phyloP scores from a whole-genome alignment of 306 rosid genomes.

The Corylus americana region DNA sequence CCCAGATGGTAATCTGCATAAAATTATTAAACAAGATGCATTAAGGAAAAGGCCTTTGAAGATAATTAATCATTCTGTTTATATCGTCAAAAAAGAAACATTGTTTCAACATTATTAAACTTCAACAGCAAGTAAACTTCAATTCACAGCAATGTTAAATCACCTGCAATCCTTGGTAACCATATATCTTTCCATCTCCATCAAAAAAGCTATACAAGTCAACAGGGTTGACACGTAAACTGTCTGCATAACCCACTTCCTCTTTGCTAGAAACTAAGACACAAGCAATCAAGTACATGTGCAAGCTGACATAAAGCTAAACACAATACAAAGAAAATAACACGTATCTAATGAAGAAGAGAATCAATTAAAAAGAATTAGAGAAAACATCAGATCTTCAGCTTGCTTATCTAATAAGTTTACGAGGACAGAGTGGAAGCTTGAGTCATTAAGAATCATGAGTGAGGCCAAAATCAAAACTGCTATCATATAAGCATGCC shows the following conservation, averaged over 20 bases:
- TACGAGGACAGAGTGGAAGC: not conserved
- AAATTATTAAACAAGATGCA: constrained; percentile 15
- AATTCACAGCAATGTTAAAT: not conserved
- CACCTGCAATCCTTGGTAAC: constrained; percentile 88
- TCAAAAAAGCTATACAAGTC: constrained; percentile 71
- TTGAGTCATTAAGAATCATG: not conserved
- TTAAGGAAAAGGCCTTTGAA: not conserved
- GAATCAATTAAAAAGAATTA: not conserved
- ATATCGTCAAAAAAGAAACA: not conserved
- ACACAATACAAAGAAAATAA: not conserved
- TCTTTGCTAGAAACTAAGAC: constrained; percentile 69
- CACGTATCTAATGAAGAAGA: not conserved
- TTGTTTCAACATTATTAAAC: not conserved
- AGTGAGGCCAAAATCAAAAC: not conserved
- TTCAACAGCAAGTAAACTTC: no score
- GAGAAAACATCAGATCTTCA: not conserved
- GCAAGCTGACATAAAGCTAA: not conserved
- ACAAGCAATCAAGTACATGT: constrained; percentile 11
- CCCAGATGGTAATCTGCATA: constrained; percentile 78
- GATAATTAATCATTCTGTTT: constrained; percentile 8
- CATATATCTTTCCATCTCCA: constrained; percentile 82
- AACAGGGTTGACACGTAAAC: constrained; percentile 52
- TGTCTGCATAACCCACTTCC: constrained; percentile 53
- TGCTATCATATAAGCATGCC: not conserved
- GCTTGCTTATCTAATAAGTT: not conserved